These are phyloP conservation scores for Pleurotus cornucopiae DNA, from an alignment of 768 basidiomycete genomes.

Conservation along the genomic window DNA sequence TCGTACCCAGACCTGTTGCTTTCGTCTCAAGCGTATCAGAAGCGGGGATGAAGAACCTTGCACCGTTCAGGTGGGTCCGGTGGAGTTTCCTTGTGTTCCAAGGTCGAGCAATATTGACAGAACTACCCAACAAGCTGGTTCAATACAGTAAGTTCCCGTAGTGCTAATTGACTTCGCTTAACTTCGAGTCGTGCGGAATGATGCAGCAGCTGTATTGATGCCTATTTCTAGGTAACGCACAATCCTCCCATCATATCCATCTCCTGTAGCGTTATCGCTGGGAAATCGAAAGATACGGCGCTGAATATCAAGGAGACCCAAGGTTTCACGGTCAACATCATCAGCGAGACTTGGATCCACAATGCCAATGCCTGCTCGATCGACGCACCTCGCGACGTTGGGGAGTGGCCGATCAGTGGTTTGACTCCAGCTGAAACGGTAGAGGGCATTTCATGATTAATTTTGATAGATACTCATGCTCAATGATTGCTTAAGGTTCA, in stretches of 20 bases:
- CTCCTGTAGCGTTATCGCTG: constrained; percentile 25
- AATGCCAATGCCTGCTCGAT: constrained; percentile 50
- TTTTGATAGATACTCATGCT: neutral
- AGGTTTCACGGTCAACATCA: constrained; percentile 69
- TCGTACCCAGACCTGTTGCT: constrained; percentile 65
- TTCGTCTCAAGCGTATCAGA: constrained; percentile 61
- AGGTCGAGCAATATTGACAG: neutral
- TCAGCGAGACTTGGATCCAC: constrained; percentile 65
- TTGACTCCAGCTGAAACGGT: constrained; percentile 41
- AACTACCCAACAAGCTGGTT: constrained; percentile 36
- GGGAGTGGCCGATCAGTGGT: constrained; percentile 62
- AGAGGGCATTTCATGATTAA: constrained; percentile 37
- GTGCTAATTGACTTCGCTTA: neutral
- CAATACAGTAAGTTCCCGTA: constrained; percentile 23
- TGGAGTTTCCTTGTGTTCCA: neutral
- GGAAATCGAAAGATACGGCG: constrained; percentile 51
- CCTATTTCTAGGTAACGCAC: constrained; percentile 35
- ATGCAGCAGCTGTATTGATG: neutral
- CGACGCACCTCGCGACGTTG: constrained; percentile 47
- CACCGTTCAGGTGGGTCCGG: constrained; percentile 43
- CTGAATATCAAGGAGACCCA: constrained; percentile 61
- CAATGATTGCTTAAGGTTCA: constrained; percentile 26
- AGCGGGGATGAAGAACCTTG: constrained; percentile 53
- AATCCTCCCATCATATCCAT: constrained; percentile 67
- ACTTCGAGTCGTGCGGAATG: neutral